Evolutionary conservation across 768 basidiomycete genomes (phyloP), one percentile per base, ranked within the genome.

Genomic region (Dictyophora rubrovolvata): DNA sequence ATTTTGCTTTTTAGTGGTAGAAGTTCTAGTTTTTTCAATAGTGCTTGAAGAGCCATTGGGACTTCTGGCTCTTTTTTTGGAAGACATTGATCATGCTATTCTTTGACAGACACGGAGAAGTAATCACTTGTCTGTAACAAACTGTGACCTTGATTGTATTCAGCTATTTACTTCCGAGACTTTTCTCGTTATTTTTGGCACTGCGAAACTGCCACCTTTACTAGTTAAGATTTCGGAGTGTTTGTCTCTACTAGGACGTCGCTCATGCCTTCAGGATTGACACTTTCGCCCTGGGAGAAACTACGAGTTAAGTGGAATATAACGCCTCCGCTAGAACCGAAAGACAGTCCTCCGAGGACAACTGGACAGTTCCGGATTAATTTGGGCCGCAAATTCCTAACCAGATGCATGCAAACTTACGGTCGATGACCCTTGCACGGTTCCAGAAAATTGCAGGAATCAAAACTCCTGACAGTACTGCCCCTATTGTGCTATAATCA

Each of bases 401-500:
- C 10, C n/a, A 14, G 4, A 21, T 9, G 11, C 20, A 56, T 49
- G n/a, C n/a, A n/a, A 10, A 68, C 77, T 56, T 65, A 89, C 88
- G 65, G 63, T 89, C 81, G n/a, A 83, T 70, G 16, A 75, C 67
- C 35, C 71, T 74, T 34, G 85, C 86, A 55, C 79, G 77, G 53
- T 79, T 89, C 86, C 87, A 91, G 53, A 90, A 74, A 28, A 89
- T 55, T 2, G 87, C 85, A 2, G 89, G 85, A 4, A 77, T 79
- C 2, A 90, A 67, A 14, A 86, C 78, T 16, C 79, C 80, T 59
- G 76, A 79, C 20, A 92, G 69, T 51, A 90, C 65, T 18, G 77
- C 77, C 22, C 89, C 89, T 50, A 91, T 86, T 1, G 81, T 88
- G 20, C 86, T 78, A 66, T 88, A 84, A 68, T 91, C 89, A 56